Conservation (phyloP, 306 rosid genomes). For the Spatholobus suberectus region DNA sequence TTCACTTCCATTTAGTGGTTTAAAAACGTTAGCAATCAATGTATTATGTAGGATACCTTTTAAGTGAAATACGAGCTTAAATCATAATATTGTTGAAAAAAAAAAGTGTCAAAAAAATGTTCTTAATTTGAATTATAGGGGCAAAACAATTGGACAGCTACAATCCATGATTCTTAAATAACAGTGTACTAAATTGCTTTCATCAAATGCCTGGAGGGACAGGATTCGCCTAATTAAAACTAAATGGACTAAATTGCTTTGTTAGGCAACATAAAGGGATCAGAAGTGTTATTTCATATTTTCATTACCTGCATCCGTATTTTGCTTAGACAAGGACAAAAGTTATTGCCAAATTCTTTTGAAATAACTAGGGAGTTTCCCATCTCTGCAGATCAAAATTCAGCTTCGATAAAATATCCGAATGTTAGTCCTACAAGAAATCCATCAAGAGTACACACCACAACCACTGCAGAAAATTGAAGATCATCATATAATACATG, state of each 20-base stretch:
- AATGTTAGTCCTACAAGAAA: conserved; percentile 6
- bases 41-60: not conserved
- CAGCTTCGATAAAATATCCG: not conserved
- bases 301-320: not conserved
- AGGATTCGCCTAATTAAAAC: conserved; percentile 17
- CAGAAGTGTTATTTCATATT: not conserved
- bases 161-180: not conserved
- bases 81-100: not conserved
- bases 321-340: conserved; percentile 30
- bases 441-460: conserved; percentile 16
- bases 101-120: no score
- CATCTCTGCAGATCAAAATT: conserved; percentile 19
- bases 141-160: conserved; percentile 1
- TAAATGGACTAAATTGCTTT: conserved; percentile 1
- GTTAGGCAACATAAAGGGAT: conserved; percentile 3
- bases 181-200: not conserved
- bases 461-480: conserved; percentile 18
- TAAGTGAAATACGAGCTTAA: not conserved
- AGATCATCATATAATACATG: conserved; percentile 12
- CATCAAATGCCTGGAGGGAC: not conserved
- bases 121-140: conserved; percentile 4
- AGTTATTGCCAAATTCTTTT: conserved; percentile 19
- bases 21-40: not conserved
- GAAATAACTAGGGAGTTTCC: conserved; percentile 30
- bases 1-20: not conserved